Conservation (phyloP, 345 rosid genomes). For the Brassica carinata region DNA sequence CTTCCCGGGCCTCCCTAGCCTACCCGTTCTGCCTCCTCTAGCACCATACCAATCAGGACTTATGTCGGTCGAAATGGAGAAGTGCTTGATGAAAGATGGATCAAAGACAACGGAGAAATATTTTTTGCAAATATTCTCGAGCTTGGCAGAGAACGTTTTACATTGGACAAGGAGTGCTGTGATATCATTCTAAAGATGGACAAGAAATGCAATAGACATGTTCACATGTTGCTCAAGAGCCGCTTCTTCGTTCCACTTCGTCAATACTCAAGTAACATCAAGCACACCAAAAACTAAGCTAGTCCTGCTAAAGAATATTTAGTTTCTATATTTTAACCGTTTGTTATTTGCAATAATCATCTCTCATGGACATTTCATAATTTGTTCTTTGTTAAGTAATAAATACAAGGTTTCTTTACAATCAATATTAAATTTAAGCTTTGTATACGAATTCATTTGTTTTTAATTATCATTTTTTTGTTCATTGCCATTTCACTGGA, state of each 20-base stretch:
- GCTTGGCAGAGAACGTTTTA: slow-evolving; percentile 1
- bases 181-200: too few species aligned
- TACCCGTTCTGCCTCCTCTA: background rate
- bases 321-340: too few species aligned
- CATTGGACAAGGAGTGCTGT: background rate
- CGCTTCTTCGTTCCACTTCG: slow-evolving; percentile 12
- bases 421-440: too few species aligned
- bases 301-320: background rate
- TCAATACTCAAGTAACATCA: slow-evolving; percentile 12
- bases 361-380: too few species aligned
- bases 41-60: background rate
- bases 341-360: too few species aligned
- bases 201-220: too few species aligned
- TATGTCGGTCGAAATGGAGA: slow-evolving; percentile 3
- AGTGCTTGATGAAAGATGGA: background rate
- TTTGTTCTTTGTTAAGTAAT: too few species aligned
- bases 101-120: background rate
- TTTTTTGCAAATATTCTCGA: slow-evolving; percentile 4
- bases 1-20: background rate
- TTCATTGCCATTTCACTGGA: too few species aligned
- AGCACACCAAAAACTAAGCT: background rate
- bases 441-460: too few species aligned
- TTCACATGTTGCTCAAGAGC: background rate
- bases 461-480: too few species aligned
- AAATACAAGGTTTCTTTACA: too few species aligned